A percentile compares a stretch with the other conserved stretches of the same genome.
Evolutionary conservation across 1,284 basidiomycete genomes (phyloP).

Genomic region (Trametes pubescens): DNA sequence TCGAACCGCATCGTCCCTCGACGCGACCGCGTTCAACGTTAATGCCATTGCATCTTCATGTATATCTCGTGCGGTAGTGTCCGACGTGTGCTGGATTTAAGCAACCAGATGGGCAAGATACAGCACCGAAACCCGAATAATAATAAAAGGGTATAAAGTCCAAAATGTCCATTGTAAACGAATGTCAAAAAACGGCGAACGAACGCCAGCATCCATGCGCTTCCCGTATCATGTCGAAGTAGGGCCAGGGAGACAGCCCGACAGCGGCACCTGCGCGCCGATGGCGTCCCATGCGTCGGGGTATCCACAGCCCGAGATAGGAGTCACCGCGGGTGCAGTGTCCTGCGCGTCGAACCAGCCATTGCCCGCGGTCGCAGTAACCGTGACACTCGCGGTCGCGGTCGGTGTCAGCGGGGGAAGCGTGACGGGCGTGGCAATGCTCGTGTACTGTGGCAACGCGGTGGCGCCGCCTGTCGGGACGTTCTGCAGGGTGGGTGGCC

Average conservation of each 20-base stretch:
- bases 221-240: not conserved
- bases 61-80: not conserved
- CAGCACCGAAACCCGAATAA: not conserved
- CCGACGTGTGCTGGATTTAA: not conserved
- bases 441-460: conserved; percentile 73
- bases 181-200: conserved; percentile 6
- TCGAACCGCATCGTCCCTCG: not conserved
- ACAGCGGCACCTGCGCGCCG: conserved; percentile 34
- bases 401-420: conserved; percentile 66
- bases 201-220: not conserved
- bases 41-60: too few species aligned
- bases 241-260: conserved; percentile 29
- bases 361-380: conserved; percentile 60
- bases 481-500: conserved; percentile 65
- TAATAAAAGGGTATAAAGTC: not conserved
- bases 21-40: not conserved
- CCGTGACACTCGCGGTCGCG: conserved; percentile 51
- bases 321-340: conserved; percentile 58
- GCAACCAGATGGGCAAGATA: not conserved
- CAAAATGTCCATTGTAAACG: conserved; percentile 5
- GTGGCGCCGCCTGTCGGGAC: conserved; percentile 48
- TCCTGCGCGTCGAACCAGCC: conserved; percentile 80
- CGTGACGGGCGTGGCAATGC: conserved; percentile 66
- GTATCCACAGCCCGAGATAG: conserved; percentile 70
- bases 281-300: conserved; percentile 57